A percentile compares a stretch with the other conserved stretches of the same genome.
Evolutionary conservation across 2,329 filamentous ascomycete genomes (phyloP).

Genomic region (Ophiostoma piceae): DNA sequence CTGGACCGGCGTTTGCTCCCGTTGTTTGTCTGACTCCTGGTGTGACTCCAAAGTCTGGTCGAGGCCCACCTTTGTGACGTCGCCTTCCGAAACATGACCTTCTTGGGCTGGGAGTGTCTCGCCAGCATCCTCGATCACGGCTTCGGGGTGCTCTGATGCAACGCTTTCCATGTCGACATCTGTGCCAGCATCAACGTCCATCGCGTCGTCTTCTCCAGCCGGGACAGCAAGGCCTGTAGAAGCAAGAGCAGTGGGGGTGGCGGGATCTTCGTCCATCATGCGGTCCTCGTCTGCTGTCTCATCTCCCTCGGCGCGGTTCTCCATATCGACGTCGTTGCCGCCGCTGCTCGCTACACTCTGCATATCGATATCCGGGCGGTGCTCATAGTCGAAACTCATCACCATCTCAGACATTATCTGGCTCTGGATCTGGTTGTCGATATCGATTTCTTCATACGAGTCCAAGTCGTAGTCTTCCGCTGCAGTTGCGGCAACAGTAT

Average conservation of each 20-base stretch:
- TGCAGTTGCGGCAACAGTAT: neutral
- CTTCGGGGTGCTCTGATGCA: conserved; percentile 15
- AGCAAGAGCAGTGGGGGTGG: neutral
- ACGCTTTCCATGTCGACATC: conserved; percentile 26
- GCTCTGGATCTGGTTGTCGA: conserved; percentile 25
- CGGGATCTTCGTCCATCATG: conserved; percentile 8
- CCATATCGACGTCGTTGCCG: conserved; percentile 16
- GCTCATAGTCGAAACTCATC: conserved; percentile 25
- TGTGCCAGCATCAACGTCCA: conserved; percentile 23
- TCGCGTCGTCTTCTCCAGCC: conserved; percentile 19
- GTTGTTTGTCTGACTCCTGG: neutral
- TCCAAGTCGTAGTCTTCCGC: neutral
- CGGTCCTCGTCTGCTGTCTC: conserved; percentile 14
- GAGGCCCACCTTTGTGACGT: neutral
- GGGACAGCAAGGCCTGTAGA: neutral
- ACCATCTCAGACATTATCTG: conserved; percentile 27
- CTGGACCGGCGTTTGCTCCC: neutral
- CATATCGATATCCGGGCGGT: conserved; percentile 22
- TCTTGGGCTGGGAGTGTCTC: neutral
- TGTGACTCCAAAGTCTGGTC: neutral
- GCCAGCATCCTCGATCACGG: neutral
- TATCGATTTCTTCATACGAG: conserved; percentile 14
- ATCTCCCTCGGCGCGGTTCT: neutral
- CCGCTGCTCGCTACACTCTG: conserved; percentile 16
- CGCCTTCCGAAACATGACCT: neutral